These are phyloP conservation scores for Nannochloropsis salina DNA, from an alignment of 108 stramenopile genomes.

Conservation along the genomic window DNA sequence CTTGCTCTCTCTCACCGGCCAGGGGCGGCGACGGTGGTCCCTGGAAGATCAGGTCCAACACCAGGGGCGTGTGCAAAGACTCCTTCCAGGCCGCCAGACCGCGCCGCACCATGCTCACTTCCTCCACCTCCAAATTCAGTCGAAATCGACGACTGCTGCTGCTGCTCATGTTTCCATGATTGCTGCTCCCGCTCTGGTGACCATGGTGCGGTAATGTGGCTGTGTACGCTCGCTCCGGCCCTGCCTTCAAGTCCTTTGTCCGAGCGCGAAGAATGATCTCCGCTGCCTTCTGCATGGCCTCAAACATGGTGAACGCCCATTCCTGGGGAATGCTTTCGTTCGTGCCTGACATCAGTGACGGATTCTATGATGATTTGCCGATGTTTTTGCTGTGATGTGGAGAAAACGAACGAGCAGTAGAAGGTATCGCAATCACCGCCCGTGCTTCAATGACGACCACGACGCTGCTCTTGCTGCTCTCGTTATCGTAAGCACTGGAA, in stretches of 20 bases:
- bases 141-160: conserved; percentile 6
- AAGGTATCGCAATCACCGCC: background rate
- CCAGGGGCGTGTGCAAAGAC: background rate
- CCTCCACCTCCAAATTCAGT: background rate
- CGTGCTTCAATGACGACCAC: too few relatives aligned
- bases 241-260: background rate
- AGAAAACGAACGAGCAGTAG: background rate
- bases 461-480: too few relatives aligned
- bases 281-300: background rate
- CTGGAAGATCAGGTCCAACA: background rate
- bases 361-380: too few relatives aligned
- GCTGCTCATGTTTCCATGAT: background rate
- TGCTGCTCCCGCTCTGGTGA: background rate
- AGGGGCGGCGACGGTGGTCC: background rate
- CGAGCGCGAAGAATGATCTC: conserved; percentile 12
- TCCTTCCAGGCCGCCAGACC: background rate
- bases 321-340: conserved; percentile 8
- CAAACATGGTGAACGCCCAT: conserved; percentile 8
- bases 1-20: background rate
- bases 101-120: background rate
- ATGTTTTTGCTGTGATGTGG: background rate
- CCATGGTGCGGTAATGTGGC: background rate
- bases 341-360: background rate
- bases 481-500: too few relatives aligned
- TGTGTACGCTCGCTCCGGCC: background rate